Percentiles rank a stretch among this genome's conserved stretches.
These are phyloP conservation scores for Phytophthora pluvialis DNA, from an alignment of 352 stramenopile genomes.

Conservation along the genomic window DNA sequence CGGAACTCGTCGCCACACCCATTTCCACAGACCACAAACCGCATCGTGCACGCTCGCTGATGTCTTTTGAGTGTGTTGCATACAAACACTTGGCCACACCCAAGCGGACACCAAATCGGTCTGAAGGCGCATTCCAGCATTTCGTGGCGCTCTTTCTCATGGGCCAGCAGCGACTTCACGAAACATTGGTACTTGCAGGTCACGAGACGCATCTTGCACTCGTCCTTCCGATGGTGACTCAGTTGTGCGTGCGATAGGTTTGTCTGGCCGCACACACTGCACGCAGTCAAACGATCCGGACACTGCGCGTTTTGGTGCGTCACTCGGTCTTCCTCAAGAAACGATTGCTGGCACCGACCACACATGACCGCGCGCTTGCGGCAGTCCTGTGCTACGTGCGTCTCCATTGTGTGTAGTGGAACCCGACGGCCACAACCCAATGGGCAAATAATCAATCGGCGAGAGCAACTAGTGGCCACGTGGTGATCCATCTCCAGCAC, in stretches of 20 bases:
- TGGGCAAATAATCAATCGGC: constrained; percentile 44
- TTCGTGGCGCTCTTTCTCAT: constrained; percentile 68
- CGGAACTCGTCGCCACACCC: constrained; percentile 71
- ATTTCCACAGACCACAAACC: constrained; percentile 55
- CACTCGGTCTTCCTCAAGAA: constrained; percentile 47
- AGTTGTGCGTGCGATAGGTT: constrained; percentile 46
- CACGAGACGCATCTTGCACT: constrained; percentile 71
- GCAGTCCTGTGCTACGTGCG: constrained; percentile 49
- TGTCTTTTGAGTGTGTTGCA: constrained; percentile 60
- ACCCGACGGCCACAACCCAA: constrained; percentile 61
- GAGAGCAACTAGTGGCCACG: constrained; percentile 35
- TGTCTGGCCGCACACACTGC: constrained; percentile 56
- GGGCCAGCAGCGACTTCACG: constrained; percentile 52
- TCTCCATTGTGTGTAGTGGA: constrained; percentile 50
- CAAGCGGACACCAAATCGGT: constrained; percentile 70
- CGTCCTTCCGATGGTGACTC: constrained; percentile 43
- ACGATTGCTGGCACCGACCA: constrained; percentile 32
- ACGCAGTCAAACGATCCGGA: constrained; percentile 51
- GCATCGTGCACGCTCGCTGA: constrained; percentile 66
- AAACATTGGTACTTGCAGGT: constrained; percentile 58
- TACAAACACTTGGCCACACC: constrained; percentile 58
- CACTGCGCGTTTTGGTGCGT: constrained; percentile 47
- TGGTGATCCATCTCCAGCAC: constrained; percentile 55
- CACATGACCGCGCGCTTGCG: constrained; percentile 51
- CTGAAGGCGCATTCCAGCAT: constrained; percentile 63